Evolutionary conservation across 306 rosid genomes (phyloP).

Genomic region (Astragalus glycyphyllos): DNA sequence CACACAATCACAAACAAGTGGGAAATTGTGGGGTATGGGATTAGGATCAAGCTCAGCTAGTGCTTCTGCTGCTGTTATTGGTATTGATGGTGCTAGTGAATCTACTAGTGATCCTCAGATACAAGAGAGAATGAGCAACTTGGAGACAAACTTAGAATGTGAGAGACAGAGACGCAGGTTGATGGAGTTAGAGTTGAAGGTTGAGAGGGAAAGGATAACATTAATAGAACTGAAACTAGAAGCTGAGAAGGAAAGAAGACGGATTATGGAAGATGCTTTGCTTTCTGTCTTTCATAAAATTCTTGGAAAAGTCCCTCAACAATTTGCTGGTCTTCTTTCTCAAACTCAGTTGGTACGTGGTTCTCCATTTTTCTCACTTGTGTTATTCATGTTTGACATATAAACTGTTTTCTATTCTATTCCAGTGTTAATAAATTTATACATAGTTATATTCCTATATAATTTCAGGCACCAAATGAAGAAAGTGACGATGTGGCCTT

Average conservation of each 20-base stretch:
- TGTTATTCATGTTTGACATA: not conserved
- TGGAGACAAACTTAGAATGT: slow-evolving; percentile 16
- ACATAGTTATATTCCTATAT: not conserved
- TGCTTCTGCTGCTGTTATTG: not conserved
- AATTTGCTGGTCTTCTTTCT: not conserved
- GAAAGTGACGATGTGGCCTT: slow-evolving; percentile 20
- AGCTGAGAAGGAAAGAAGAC: slow-evolving; percentile 25
- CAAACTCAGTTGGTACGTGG: not conserved
- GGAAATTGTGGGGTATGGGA: not conserved
- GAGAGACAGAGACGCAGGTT: slow-evolving; percentile 20
- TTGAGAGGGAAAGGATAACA: slow-evolving; percentile 21
- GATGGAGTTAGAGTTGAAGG: slow-evolving; percentile 26
- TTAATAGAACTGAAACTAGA: slow-evolving; percentile 29
- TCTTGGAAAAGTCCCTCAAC: slow-evolving; percentile 28
- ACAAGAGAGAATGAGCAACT: slow-evolving; percentile 19
- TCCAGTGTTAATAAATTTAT: not conserved
- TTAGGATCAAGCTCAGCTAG: slow-evolving; percentile 11
- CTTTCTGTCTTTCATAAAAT: slow-evolving; percentile 32
- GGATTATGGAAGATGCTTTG: slow-evolving; percentile 1
- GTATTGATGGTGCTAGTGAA: not conserved
- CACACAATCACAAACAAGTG: slow-evolving; percentile 9
- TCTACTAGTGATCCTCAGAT: slow-evolving; percentile 9
- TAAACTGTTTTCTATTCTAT: not conserved
- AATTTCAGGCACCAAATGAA: slow-evolving; percentile 34
- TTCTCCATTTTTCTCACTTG: not conserved